A percentile compares a stretch with the other conserved stretches of the same genome.
Conservation (phyloP, 2,329 filamentous ascomycete species). For the Chrysoporthe cubensis region DNA sequence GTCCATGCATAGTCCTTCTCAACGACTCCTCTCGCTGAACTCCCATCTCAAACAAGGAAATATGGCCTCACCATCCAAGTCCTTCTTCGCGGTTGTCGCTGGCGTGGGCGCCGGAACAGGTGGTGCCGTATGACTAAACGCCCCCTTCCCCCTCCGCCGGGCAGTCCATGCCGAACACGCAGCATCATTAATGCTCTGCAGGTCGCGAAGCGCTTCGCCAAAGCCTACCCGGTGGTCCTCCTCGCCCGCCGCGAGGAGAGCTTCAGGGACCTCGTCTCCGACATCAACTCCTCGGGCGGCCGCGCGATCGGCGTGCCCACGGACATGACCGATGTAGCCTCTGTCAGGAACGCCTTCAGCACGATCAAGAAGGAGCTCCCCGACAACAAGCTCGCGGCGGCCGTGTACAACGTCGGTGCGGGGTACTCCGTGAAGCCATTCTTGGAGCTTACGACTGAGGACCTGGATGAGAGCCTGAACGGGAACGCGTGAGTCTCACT, state of each 20-base stretch:
- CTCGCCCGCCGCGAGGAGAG: conserved; percentile 71
- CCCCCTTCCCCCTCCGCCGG: background rate
- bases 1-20: background rate
- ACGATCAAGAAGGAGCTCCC: conserved; percentile 63
- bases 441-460: conserved; percentile 55
- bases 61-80: conserved; percentile 34
- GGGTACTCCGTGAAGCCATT: conserved; percentile 60
- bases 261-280: conserved; percentile 67
- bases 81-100: conserved; percentile 69
- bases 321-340: conserved; percentile 59
- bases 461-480: conserved; percentile 52
- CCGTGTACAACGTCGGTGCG: conserved; percentile 70
- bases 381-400: conserved; percentile 60
- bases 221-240: conserved; percentile 73
- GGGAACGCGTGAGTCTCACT: conserved; percentile 51
- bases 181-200: conserved; percentile 27
- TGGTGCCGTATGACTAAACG: conserved; percentile 32
- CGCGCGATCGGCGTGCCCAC: conserved; percentile 72
- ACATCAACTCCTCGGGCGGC: conserved; percentile 71
- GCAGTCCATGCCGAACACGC: too few relatives aligned
- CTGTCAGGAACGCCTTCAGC: conserved; percentile 64
- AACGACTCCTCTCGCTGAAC: background rate
- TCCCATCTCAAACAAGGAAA: background rate
- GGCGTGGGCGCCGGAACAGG: conserved; percentile 72
- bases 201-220: conserved; percentile 62